Base-by-base conservation (phyloP, 768 basidiomycete species). In the Suillus luteus region DNA sequence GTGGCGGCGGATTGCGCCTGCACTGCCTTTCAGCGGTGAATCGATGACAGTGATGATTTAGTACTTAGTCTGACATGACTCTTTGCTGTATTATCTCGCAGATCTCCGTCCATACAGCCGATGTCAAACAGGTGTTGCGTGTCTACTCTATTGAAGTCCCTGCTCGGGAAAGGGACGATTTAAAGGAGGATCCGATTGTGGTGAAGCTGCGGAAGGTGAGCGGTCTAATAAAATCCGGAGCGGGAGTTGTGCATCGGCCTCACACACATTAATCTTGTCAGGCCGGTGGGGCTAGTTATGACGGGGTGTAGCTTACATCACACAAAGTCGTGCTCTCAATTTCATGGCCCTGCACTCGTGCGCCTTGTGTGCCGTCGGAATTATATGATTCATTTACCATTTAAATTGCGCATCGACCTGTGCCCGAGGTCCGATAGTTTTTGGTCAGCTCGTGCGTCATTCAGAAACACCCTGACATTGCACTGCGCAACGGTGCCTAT, bases 101-200 rank as follows among this genome's bases (percentile, higher is more conserved):
- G 94, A 91, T 96, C 71, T 96, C 95, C 64, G 95, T 98, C 4
- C 95, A 98, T 72, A 72, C 88, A 31, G 91, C 91, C 67, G 89
- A 94, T 78, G 93, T 97, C 77, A 96, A 97, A 80, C 72, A 78
- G 55, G 87, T 90, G 62, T 77, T 98, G 69, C 84, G 87, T 66
- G 85, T 79, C 64, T 95, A 83, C 79, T 93, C 93, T 59, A 90
- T 97, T 71, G 94, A 97, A 70, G 92, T 98, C 63, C 83, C 92
- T 15, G 95, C 95, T 41, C 83, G 85, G 60, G 89, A 93, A 74
- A 85, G 84, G 73, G 89, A 91, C 60, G 95, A 97, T 76, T 77
- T 98, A 65, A 89, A 87, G 68, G 91, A 96, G 83, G 92, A 90
- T 58, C 89, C 92, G 5, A 95, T 99, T 71, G 82, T 98, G 51